Evolutionary conservation across 1,284 basidiomycete species (phyloP).

Genomic region (Baeospora myosura): DNA sequence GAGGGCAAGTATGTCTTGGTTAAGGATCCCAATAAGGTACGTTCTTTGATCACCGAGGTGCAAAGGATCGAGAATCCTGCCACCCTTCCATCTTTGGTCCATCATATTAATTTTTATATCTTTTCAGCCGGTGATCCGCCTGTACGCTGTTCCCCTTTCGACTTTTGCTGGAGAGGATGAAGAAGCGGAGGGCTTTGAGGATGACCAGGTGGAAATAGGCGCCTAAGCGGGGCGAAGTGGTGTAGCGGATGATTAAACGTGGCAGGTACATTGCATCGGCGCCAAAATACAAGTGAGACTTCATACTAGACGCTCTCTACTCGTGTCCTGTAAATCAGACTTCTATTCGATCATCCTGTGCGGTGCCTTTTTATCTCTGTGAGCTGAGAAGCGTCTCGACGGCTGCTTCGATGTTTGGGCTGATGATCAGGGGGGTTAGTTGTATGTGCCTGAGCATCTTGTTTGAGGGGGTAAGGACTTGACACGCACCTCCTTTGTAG

Average conservation of each 20-base stretch:
- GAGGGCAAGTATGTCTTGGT: constrained; percentile 95
- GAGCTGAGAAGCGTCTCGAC: constrained; percentile 70
- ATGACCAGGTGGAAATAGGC: constrained; percentile 13
- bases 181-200: constrained; percentile 27
- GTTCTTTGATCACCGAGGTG: constrained; percentile 19
- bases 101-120: constrained; percentile 9
- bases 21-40: constrained; percentile 94
- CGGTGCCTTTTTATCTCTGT: constrained; percentile 21
- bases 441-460: constrained; percentile 8
- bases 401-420: constrained; percentile 71
- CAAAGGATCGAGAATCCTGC: too few relatives aligned
- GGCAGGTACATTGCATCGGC: too few relatives aligned
- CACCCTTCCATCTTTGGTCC: constrained; percentile 6
- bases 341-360: background rate
- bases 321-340: background rate
- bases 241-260: too few relatives aligned
- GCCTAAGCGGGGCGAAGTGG: too few relatives aligned
- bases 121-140: constrained; percentile 79
- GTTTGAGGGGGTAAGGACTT: constrained; percentile 5
- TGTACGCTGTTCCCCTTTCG: constrained; percentile 86
- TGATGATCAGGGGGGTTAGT: constrained; percentile 21
- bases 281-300: too few relatives aligned
- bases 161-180: constrained; percentile 67
- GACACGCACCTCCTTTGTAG: constrained; percentile 71
- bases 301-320: background rate